Evolutionary conservation across 257 asterid genomes (phyloP), one percentile per base, ranked within the genome.

Genomic region (Solanum medicagineum): DNA sequence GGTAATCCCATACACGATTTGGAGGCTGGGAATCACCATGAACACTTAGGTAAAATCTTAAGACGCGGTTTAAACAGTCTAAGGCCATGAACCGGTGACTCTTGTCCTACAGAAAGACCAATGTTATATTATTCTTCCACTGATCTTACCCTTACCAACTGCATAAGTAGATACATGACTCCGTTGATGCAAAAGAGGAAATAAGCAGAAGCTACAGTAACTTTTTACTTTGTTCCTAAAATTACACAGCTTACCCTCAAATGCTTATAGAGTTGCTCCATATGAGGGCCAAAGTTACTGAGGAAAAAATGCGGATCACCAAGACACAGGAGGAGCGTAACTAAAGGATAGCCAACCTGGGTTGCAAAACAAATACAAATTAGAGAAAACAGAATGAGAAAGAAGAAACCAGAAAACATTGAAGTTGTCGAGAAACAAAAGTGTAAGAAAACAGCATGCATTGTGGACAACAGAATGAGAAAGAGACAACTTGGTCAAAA

Each of bases 41-140:
- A 87, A 95, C 96, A 86, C 97, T 93, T 92, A 97, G 89, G 89
- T 97, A 97, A 88, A 97, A 97, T 91, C 99, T 92, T 90, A 95
- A 84, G 81, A 97, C 93, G 40, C 99, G 98, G 87, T 97, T 98
- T 79, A 95, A 91, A 86, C 99, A 95, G 89, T 97, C 98, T 87
- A 97, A 90, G 81, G 99, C 98, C 99, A 97, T 97, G 92, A 97
- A 97, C 26, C 99, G 97, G 49, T 94, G 98, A 91, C 92, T 95
- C 90, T 97, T 97, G 90, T 97, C 99, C 99, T 97, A 93, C 88
- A 91, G 84, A 81, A 89, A 77, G 45, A 77, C 26, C 29, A 51
- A 77, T 53, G 47, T 77, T 26, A 77, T 75, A 75, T 75, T 47
- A 75, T 75, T 24, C 24, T 49, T 70, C 19, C 54, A 70, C 53